Evolutionary conservation across 176 grass and related monocot genomes (phyloP), one percentile per base, ranked within the genome.

Genomic region (Carex myosuroides): DNA sequence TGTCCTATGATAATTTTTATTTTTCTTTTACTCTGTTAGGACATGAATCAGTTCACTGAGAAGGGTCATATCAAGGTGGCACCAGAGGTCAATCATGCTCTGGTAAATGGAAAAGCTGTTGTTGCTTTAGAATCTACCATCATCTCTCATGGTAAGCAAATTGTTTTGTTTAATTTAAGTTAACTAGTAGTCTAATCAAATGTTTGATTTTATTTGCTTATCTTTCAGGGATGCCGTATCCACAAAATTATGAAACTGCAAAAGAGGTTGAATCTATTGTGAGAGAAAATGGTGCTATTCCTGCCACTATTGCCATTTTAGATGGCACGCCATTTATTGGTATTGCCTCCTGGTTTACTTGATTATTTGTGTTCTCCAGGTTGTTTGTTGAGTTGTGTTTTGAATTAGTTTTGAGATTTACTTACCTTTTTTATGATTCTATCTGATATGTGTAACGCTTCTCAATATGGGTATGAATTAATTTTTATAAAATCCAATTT

Each of bases 121-220:
- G 90, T 97, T 79, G 92, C 95, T 72, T 87, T 98, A 13, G 95
- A 98, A 65, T 98, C 92, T 53, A 98, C 95, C 54, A 98, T 98
- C 84, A 98, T 98, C 77, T 94, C 62, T 76, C 95, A 98, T 50
- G 92, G 95, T 94, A 60, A 87, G 65, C 24, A 64, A 60, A 44
- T 58, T 59, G 21, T 35, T 80, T 48, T 84, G 16, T 64, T 32
- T 39, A 33, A 33, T 29, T 79, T 5, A 14, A 39, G 11, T 66
- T 79, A 57, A 79, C 3, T 61, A 18, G 22, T 29, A 18, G 11
- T 70, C 65, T 79, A 44, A 85, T 20, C 4, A 24, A 14, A 80
- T 69, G 13, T 58, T 26, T 37, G 60, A 8, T 68, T 70, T 14
- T 69, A 13, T 33, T 64, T 70, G 0, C 0, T 21, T 57, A 57